These are phyloP conservation scores for Leccinellum albellum DNA, from an alignment of 768 basidiomycete species.

Conservation along the genomic window DNA sequence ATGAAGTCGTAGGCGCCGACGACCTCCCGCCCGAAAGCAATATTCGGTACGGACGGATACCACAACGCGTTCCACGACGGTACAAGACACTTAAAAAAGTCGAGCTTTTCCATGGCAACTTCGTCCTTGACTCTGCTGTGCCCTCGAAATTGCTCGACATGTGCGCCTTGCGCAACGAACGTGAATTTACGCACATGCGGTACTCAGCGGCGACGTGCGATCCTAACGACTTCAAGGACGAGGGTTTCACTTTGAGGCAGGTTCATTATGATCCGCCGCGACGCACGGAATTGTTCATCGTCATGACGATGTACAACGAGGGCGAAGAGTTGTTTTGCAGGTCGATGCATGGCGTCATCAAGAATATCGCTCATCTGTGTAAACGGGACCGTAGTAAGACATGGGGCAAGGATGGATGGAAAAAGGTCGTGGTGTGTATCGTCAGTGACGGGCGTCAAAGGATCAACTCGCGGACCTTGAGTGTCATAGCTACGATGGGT, in stretches of 20 bases:
- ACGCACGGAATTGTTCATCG: slow-evolving; percentile 91
- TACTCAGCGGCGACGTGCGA: slow-evolving; percentile 96
- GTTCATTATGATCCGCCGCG: slow-evolving; percentile 88
- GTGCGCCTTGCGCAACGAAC: slow-evolving; percentile 70
- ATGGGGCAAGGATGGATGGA: slow-evolving; percentile 98
- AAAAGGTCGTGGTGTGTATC: slow-evolving; percentile 93
- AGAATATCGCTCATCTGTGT: slow-evolving; percentile 87
- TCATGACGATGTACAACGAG: slow-evolving; percentile 98
- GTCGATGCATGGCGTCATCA: slow-evolving; percentile 95
- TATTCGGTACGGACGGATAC: slow-evolving; percentile 86
- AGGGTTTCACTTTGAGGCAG: slow-evolving; percentile 85
- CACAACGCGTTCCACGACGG: slow-evolving; percentile 82
- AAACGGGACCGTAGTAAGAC: slow-evolving; percentile 85
- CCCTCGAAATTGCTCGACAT: slow-evolving; percentile 88
- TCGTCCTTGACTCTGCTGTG: slow-evolving; percentile 86
- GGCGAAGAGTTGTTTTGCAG: slow-evolving; percentile 86
- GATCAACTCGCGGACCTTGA: slow-evolving; percentile 80
- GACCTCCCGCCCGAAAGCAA: slow-evolving; percentile 45
- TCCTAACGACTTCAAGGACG: slow-evolving; percentile 83
- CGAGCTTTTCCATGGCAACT: slow-evolving; percentile 90
- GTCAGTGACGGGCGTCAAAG: slow-evolving; percentile 84
- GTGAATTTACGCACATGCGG: slow-evolving; percentile 94
- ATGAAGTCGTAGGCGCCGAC: slow-evolving; percentile 27
- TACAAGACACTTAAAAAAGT: slow-evolving; percentile 95
- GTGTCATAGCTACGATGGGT: slow-evolving; percentile 90